A percentile compares a stretch with the other conserved stretches of the same genome.
These are phyloP conservation scores for Fonsecaea erecta DNA, from an alignment of 2,329 filamentous ascomycete genomes.

Conservation along the genomic window DNA sequence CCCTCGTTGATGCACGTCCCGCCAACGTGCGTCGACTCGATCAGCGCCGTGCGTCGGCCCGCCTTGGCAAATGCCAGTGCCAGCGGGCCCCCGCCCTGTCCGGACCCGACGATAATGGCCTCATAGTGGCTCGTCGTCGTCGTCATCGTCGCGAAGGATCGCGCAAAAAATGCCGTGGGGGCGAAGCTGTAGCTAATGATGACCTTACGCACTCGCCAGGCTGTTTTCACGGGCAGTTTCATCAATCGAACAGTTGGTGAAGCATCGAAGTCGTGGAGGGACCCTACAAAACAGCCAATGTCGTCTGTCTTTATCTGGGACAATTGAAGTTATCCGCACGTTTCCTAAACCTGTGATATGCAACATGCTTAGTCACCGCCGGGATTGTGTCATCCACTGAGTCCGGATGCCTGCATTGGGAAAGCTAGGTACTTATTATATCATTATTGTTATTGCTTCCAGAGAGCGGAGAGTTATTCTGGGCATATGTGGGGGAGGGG, in stretches of 20 bases:
- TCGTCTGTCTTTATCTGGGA: too few relatives aligned
- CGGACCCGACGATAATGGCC: constrained; percentile 58
- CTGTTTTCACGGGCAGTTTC: neutral
- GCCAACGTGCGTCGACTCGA: constrained; percentile 57
- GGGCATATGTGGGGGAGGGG: too few relatives aligned
- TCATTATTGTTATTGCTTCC: too few relatives aligned
- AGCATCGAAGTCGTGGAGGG: too few relatives aligned
- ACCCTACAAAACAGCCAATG: too few relatives aligned
- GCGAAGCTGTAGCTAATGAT: neutral
- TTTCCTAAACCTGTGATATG: neutral
- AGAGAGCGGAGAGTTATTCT: too few relatives aligned
- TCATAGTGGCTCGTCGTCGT: constrained; percentile 43
- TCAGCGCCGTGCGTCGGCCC: constrained; percentile 52
- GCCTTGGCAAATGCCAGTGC: constrained; percentile 54
- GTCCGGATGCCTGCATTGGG: constrained; percentile 14
- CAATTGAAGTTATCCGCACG: too few relatives aligned
- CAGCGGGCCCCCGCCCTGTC: constrained; percentile 58
- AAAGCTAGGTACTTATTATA: too few relatives aligned
- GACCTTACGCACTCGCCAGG: neutral
- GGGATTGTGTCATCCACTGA: constrained; percentile 13
- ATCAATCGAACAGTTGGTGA: too few relatives aligned
- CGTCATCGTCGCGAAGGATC: constrained; percentile 5
- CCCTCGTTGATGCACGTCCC: constrained; percentile 61
- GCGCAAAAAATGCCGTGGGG: too few relatives aligned
- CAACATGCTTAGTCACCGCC: constrained; percentile 25